These are phyloP conservation scores for Suhomyces pyralidae DNA, from an alignment of 805 yeast species.

Conservation along the genomic window DNA sequence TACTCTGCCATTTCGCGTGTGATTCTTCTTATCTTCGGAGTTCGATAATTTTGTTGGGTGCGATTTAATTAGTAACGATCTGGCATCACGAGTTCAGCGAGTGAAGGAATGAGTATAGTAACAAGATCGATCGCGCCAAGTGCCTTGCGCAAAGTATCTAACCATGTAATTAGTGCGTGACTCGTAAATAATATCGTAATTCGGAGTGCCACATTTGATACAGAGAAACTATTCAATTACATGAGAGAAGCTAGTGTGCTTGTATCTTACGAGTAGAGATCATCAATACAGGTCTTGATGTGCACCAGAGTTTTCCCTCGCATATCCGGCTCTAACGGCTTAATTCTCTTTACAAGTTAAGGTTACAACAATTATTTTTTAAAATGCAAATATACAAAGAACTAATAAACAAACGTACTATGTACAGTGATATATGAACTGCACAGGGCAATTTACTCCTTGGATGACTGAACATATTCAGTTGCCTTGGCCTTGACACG, in stretches of 20 bases:
- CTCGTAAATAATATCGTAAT: background rate
- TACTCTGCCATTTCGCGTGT: background rate
- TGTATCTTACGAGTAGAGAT: too few species aligned
- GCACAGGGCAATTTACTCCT: background rate
- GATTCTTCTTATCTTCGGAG: background rate
- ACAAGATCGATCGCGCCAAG: background rate
- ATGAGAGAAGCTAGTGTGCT: too few species aligned
- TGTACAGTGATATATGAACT: background rate
- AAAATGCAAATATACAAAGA: slow-evolving; percentile 3
- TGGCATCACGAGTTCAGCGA: background rate
- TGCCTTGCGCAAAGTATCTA: background rate
- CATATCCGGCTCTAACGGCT: too few species aligned
- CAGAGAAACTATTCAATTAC: too few species aligned
- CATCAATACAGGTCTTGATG: too few species aligned
- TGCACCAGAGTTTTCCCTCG: too few species aligned
- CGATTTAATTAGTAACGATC: background rate
- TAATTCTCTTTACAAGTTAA: too few species aligned
- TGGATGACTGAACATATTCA: slow-evolving; percentile 54
- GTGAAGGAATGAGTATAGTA: background rate
- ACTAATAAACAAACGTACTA: slow-evolving; percentile 1
- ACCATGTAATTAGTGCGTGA: background rate
- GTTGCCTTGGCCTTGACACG: slow-evolving; percentile 89
- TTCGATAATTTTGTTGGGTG: background rate
- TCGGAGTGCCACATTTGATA: background rate
- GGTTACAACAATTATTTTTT: background rate